Base-by-base conservation (phyloP, 169 alveolate species). In the Blepharisma undulans region DNA sequence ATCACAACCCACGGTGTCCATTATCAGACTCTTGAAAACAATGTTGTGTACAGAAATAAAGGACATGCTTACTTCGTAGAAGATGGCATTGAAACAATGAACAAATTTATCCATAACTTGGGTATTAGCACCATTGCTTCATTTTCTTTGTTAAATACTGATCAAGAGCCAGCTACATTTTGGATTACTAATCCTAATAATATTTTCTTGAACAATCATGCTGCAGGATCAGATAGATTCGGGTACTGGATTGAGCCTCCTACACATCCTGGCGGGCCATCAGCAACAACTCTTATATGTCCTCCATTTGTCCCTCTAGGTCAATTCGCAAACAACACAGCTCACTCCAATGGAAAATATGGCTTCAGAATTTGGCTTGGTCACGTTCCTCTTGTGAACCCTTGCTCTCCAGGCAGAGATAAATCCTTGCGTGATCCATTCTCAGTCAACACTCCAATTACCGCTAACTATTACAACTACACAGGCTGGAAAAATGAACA, bases 1-100 rank as follows among this genome's bases (percentile, higher is more conserved):
- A 30, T 90, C 18, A 95, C 98, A 14, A 82, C 95, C n/a, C 98
- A 96, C 87, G 97, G 94, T n/a, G 95, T 94, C 18, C 89, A 89
- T 32, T 94, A 94, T 84, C 84, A 94, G 27, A 80, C 88, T 18
- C 92, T 96, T 22, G 72, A 79, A 19, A 88, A 90, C 36, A 96
- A 96, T 87, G 96, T 96, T 14, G 97, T 95, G 34, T 95, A 81
- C 71, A 82, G 92, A 48, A 91, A 91, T 27, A 92, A 91, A 90
- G 98, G 98, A 30, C 98, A 96, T 80, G 90, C 97, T 4, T 90
- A 94, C 92, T 96, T 96, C 92, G 87, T 96, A 36, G 98, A 96
- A 90, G 98, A 96, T 88, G 98, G 95, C 30, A 93, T 88, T 87
- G 98, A 96, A 84, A 95, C 94, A 0, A 91, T 94, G 33, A 94